Conservation (phyloP, 495 filamentous ascomycete species). For the Sabuloglossum arenarium region DNA sequence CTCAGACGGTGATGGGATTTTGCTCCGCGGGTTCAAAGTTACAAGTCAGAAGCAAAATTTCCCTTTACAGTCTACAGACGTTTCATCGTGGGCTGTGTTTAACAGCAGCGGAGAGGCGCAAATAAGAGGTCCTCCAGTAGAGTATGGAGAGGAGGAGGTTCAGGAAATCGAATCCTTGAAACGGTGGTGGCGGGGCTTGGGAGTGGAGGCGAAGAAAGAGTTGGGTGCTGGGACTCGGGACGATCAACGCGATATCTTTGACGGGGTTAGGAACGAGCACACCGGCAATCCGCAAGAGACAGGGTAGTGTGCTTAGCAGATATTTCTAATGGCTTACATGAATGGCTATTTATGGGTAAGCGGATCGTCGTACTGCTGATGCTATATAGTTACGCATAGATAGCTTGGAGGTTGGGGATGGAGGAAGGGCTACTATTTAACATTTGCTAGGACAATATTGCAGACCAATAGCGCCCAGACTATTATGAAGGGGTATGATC, state of each 20-base stretch:
- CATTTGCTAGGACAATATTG: too few relatives aligned
- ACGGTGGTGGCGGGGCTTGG: constrained; percentile 22
- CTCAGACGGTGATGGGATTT: constrained; percentile 47
- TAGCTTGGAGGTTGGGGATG: too few relatives aligned
- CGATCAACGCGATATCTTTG: not conserved
- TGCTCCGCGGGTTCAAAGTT: constrained; percentile 59
- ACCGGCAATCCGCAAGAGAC: not conserved
- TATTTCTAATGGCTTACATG: too few relatives aligned
- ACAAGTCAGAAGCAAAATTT: constrained; percentile 24
- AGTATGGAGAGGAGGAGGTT: constrained; percentile 37
- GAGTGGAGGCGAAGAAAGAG: not conserved
- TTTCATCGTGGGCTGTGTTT: constrained; percentile 48
- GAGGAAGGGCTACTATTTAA: too few relatives aligned
- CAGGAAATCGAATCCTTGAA: constrained; percentile 31
- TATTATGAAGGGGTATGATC: too few relatives aligned
- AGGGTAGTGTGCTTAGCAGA: not conserved
- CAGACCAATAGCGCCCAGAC: too few relatives aligned
- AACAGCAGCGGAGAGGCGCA: constrained; percentile 21
- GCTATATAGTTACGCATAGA: not conserved
- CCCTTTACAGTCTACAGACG: constrained; percentile 25
- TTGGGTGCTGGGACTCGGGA: not conserved
- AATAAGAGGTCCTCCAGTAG: constrained; percentile 41
- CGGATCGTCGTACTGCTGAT: too few relatives aligned
- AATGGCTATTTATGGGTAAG: too few relatives aligned
- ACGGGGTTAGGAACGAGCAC: not conserved